phyloP scores from a whole-genome alignment of 306 rosid genomes.

The Acmispon strigosus region DNA sequence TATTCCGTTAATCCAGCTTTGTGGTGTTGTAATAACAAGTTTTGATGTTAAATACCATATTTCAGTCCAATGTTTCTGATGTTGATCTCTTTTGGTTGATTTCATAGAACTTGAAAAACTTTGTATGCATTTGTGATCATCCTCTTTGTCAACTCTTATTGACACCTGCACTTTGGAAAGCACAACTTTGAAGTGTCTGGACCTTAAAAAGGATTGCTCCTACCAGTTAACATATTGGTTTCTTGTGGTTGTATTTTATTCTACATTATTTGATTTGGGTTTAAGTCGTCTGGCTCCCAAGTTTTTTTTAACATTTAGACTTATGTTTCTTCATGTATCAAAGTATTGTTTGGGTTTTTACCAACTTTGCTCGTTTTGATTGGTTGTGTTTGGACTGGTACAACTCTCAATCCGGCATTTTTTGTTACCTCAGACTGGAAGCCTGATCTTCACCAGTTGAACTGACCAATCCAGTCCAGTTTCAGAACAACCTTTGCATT shows the following conservation, averaged over 20 bases:
- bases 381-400: background rate
- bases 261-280: background rate
- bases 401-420: background rate
- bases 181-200: background rate
- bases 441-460: background rate
- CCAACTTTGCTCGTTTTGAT: background rate
- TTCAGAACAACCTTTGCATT: background rate
- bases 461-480: background rate
- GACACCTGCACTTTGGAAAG: background rate
- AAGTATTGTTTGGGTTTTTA: background rate
- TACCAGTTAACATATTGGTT: background rate
- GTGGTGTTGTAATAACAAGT: background rate
- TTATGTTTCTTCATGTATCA: background rate
- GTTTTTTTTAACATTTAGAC: background rate
- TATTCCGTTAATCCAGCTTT: conserved; percentile 4
- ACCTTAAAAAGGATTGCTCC: background rate
- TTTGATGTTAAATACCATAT: background rate
- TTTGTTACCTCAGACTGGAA: background rate
- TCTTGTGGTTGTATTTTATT: background rate
- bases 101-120: conserved; percentile 2
- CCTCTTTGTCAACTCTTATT: background rate
- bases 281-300: background rate
- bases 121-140: background rate
- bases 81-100: conserved; percentile 3
- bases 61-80: background rate